phyloP scores from a whole-genome alignment of 352 stramenopile species.

The Phytophthora fragariaefolia region DNA sequence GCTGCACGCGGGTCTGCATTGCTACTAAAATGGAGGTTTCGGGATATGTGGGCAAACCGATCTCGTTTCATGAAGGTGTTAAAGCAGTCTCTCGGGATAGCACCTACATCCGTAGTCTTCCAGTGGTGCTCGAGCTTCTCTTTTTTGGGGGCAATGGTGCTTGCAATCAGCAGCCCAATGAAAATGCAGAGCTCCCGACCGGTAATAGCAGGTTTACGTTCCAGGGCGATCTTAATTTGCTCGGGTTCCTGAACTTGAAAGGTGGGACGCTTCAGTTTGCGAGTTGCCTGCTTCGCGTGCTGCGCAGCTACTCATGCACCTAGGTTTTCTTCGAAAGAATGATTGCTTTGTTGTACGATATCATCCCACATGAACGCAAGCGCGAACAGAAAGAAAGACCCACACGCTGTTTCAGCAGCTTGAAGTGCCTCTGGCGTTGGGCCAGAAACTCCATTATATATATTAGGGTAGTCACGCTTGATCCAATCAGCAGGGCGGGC shows the following conservation, averaged over 20 bases:
- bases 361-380: not conserved
- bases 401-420: too few species aligned
- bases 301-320: not conserved
- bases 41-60: slow-evolving; percentile 14
- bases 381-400: too few species aligned
- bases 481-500: too few species aligned
- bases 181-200: slow-evolving; percentile 8
- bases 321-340: slow-evolving; percentile 12
- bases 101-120: slow-evolving; percentile 10
- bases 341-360: slow-evolving; percentile 2
- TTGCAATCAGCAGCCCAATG: slow-evolving; percentile 6
- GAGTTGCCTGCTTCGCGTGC: slow-evolving; percentile 8
- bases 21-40: slow-evolving; percentile 22
- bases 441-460: too few species aligned
- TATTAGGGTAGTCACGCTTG: too few species aligned
- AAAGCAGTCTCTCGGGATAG: slow-evolving; percentile 22
- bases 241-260: not conserved
- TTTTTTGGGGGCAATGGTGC: slow-evolving; percentile 17
- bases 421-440: too few species aligned
- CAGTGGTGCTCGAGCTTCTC: slow-evolving; percentile 14
- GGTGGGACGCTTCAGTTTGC: slow-evolving; percentile 7
- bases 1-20: not conserved
- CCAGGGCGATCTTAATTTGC: not conserved
- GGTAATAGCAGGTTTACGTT: not conserved
- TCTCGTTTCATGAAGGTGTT: slow-evolving; percentile 15